Evolutionary conservation across 139 green algal species (phyloP).

Genomic region (Chlamydomonas sphaeroides): DNA sequence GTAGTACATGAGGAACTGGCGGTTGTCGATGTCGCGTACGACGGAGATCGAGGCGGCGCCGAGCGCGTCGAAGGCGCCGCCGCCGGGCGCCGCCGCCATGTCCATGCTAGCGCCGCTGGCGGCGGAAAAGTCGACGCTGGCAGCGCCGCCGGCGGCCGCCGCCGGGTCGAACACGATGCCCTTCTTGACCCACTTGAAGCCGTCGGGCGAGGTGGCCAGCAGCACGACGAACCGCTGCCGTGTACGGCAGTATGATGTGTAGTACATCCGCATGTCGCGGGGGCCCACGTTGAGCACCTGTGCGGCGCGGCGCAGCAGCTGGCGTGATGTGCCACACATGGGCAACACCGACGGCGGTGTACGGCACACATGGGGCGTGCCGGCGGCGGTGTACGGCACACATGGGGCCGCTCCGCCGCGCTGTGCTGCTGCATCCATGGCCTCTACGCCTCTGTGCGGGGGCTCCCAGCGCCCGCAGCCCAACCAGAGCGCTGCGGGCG

Average conservation of each 20-base stretch:
- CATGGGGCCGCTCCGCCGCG: too few species aligned
- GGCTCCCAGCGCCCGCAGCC: too few species aligned
- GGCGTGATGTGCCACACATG: not conserved
- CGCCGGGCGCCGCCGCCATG: not conserved
- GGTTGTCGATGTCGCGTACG: constrained; percentile 75
- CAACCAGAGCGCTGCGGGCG: too few species aligned
- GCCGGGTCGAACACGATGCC: constrained; percentile 62
- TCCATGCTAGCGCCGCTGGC: not conserved
- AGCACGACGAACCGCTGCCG: constrained; percentile 65
- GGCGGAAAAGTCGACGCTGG: constrained; percentile 7
- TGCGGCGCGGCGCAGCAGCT: not conserved
- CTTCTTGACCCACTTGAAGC: constrained; percentile 79
- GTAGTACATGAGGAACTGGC: constrained; percentile 92
- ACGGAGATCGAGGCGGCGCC: constrained; percentile 68
- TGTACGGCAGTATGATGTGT: constrained; percentile 77
- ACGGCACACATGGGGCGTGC: too few species aligned
- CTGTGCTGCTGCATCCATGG: too few species aligned
- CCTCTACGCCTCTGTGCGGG: too few species aligned
- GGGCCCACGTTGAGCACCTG: constrained; percentile 79
- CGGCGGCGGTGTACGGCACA: too few species aligned
- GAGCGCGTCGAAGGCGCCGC: constrained; percentile 64
- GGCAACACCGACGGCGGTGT: too few species aligned
- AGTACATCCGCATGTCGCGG: constrained; percentile 91
- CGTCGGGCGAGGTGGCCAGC: constrained; percentile 79
- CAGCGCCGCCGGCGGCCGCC: constrained; percentile 32